Evolutionary conservation across 1,284 basidiomycete genomes (phyloP).

Genomic region (Xerocomus amazonicus): DNA sequence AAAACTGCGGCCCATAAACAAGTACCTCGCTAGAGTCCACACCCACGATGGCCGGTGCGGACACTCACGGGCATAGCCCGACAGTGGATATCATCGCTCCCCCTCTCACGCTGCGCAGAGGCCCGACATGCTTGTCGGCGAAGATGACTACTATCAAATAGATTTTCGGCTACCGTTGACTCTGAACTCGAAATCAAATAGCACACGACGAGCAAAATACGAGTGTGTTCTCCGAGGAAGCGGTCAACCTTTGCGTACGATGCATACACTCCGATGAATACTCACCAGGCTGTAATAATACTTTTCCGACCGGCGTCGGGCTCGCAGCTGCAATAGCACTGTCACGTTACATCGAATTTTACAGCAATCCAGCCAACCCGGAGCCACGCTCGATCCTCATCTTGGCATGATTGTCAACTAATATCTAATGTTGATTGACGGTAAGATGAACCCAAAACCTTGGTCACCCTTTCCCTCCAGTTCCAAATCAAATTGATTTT

Average conservation of each 20-base stretch:
- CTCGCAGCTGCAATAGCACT: not conserved
- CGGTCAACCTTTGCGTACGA: too few relatives aligned
- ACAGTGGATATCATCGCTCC: not conserved
- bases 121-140: not conserved
- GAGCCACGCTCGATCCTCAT: too few relatives aligned
- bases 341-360: not conserved
- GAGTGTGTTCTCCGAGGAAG: too few relatives aligned
- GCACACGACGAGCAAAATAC: too few relatives aligned
- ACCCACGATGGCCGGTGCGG: not conserved
- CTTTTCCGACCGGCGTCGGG: too few relatives aligned
- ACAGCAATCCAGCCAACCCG: too few relatives aligned
- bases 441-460: not conserved
- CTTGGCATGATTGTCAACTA: too few relatives aligned
- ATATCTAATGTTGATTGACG: too few relatives aligned
- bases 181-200: too few relatives aligned
- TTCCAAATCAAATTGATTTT: not conserved
- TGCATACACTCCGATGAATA: too few relatives aligned
- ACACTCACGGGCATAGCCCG: not conserved
- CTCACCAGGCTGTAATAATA: too few relatives aligned
- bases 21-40: too few relatives aligned
- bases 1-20: not conserved
- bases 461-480: not conserved
- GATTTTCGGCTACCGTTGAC: not conserved
- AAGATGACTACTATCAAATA: not conserved
- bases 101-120: not conserved